Evolutionary conservation across 768 basidiomycete genomes (phyloP), one percentile per base, ranked within the genome.

Genomic region (Lactarius evosmus): DNA sequence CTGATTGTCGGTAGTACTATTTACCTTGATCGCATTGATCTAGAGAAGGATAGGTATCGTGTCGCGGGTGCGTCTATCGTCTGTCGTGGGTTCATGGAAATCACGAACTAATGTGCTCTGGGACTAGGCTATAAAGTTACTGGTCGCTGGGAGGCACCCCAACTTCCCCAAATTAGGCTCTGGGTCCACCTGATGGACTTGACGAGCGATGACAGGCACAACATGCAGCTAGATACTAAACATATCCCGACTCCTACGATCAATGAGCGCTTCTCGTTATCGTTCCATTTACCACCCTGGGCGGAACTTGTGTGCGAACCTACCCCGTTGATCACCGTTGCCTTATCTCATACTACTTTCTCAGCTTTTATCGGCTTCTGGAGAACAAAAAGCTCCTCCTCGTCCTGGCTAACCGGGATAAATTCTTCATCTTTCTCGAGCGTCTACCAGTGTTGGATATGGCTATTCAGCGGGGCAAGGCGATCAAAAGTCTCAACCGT

Each of bases 401-500:
- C 14, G 16, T 69, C 19, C 50, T 67, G 5, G 16, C 33, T 1
- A 53, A 60, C 29, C 22, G 14, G 1, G 22, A 67, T n/a, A 58
- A 40, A 5, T 4, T 61, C 9, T 14, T n/a, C 7, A 55, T 69
- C 9, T 69, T 63, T 46, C 59, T 69, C 7, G 66, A 69, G 32
- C 50, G 27, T 17, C 52, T 54, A 4, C 33, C 29, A 0, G 34
- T 2, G 19, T 34, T 68, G 2, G 50, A 50, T 22, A 8, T 19
- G 27, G 58, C 41, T 14, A 38, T 66, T 22, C 34, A 25, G 30
- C 40, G 36, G 14, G 25, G 12, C 3, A 44, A 29, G 19, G 14
- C 32, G 16, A 55, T 58, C n/a, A 62, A 69, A 58, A 38, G 22
- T 0, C 69, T 85, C n/a, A 74, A 78, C 54, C 76, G 75, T 9